Conservation (phyloP, 306 rosid species). For the Fragaria ananassa region DNA sequence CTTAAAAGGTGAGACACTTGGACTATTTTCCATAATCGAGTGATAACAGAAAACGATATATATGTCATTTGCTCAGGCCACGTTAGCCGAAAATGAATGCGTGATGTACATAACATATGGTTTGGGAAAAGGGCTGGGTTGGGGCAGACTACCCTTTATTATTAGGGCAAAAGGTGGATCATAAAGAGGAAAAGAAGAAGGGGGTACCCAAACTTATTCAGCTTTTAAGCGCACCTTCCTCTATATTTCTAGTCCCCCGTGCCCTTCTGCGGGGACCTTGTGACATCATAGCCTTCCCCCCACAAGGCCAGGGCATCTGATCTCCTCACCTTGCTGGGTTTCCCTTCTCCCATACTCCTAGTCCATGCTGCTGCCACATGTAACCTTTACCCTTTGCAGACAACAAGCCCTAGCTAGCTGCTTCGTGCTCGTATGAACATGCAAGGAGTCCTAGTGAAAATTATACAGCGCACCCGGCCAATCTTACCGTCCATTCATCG, state of each 20-base stretch:
- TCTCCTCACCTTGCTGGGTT: constrained; percentile 11
- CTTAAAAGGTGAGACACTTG: no score
- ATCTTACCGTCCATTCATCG: no score
- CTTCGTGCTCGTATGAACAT: neutral
- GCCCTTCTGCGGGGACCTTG: constrained; percentile 21
- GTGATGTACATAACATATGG: neutral
- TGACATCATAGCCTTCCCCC: constrained; percentile 15
- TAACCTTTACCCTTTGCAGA: neutral
- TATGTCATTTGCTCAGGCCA: neutral
- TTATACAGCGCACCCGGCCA: no score
- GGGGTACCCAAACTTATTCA: neutral
- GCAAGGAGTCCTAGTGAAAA: no score
- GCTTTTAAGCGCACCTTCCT: constrained; percentile 19
- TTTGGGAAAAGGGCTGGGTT: neutral
- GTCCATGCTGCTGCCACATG: neutral
- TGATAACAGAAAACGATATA: neutral
- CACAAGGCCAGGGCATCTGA: constrained; percentile 4
- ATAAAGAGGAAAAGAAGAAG: constrained; percentile 13
- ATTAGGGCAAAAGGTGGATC: constrained; percentile 17
- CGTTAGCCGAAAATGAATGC: neutral
- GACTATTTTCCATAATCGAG: no score
- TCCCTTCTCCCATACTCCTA: neutral
- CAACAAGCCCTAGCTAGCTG: neutral
- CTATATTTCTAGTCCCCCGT: neutral
- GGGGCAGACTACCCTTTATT: neutral